These are phyloP conservation scores for Cryphonectria radicalis DNA, from an alignment of 2,329 filamentous ascomycete species.

Conservation along the genomic window DNA sequence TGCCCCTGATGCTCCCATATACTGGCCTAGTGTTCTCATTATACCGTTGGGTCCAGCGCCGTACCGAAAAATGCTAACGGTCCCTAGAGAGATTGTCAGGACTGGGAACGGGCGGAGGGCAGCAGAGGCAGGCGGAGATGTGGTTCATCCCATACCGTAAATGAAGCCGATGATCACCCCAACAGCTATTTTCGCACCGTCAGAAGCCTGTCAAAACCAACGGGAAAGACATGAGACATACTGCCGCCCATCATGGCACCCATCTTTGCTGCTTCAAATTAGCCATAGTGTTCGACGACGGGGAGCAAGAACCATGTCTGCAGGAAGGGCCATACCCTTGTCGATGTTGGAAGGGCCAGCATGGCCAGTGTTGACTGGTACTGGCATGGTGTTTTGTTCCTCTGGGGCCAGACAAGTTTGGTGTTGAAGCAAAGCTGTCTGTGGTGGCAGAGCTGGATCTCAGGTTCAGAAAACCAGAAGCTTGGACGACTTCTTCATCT, in stretches of 20 bases:
- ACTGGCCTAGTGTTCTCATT: slow-evolving; percentile 92
- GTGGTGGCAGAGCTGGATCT: background rate
- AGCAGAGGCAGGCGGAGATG: slow-evolving; percentile 18
- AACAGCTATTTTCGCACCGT: slow-evolving; percentile 66
- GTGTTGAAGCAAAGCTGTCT: slow-evolving; percentile 1
- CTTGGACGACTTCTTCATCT: background rate
- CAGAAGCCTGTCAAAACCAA: background rate
- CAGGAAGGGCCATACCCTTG: slow-evolving; percentile 50
- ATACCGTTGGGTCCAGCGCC: slow-evolving; percentile 92
- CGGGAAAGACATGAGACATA: slow-evolving; percentile 55
- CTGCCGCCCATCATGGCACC: slow-evolving; percentile 98
- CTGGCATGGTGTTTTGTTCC: slow-evolving; percentile 38
- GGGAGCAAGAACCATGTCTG: slow-evolving; percentile 10
- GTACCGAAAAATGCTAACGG: slow-evolving; percentile 92
- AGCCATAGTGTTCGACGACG: slow-evolving; percentile 32
- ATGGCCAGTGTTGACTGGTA: slow-evolving; percentile 36
- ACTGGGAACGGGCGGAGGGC: slow-evolving; percentile 1
- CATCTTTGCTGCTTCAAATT: slow-evolving; percentile 78
- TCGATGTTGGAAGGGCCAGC: slow-evolving; percentile 56
- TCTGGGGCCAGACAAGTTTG: background rate
- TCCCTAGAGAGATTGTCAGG: slow-evolving; percentile 58
- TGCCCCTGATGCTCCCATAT: slow-evolving; percentile 92
- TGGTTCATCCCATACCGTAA: slow-evolving; percentile 67
- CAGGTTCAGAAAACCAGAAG: slow-evolving; percentile 10
- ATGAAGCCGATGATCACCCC: slow-evolving; percentile 98